Evolutionary conservation across 257 asterid species (phyloP).

Genomic region (Solanum appendiculatum): DNA sequence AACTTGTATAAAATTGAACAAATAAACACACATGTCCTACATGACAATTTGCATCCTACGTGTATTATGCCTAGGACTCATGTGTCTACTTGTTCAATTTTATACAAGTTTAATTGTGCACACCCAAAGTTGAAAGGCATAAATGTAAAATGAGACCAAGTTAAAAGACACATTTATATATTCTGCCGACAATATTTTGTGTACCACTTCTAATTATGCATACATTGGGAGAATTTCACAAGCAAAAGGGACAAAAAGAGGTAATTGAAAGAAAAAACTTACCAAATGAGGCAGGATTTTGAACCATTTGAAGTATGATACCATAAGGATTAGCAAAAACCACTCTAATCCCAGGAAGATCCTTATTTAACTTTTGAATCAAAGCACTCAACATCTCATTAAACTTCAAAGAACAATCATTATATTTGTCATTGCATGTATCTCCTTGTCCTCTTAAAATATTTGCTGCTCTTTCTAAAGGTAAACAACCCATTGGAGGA

Average conservation of each 20-base stretch:
- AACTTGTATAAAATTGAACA: too few relatives aligned
- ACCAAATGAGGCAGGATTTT: constrained; percentile 62
- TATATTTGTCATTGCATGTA: constrained; percentile 53
- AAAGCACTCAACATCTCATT: constrained; percentile 40
- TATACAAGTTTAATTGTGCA: too few relatives aligned
- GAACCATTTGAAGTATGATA: constrained; percentile 36
- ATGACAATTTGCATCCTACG: too few relatives aligned
- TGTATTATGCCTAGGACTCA: too few relatives aligned
- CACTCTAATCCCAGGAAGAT: constrained; percentile 42
- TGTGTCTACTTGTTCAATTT: too few relatives aligned
- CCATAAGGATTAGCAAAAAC: constrained; percentile 53
- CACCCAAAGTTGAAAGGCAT: too few relatives aligned
- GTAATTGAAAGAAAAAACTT: neutral
- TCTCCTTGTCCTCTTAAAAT: constrained; percentile 50
- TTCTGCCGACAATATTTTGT: too few relatives aligned
- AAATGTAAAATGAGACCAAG: too few relatives aligned
- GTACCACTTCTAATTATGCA: neutral
- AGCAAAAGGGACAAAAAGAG: too few relatives aligned
- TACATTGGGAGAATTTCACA: too few relatives aligned
- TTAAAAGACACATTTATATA: too few relatives aligned
- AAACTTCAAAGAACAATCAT: constrained; percentile 39
- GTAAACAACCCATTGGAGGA: constrained; percentile 94
- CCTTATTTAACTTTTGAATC: constrained; percentile 38
- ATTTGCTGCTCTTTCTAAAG: constrained; percentile 64
- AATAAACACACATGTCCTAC: too few relatives aligned